Base-by-base conservation (phyloP, 257 asterid species). In the Cinchona pubescens region DNA sequence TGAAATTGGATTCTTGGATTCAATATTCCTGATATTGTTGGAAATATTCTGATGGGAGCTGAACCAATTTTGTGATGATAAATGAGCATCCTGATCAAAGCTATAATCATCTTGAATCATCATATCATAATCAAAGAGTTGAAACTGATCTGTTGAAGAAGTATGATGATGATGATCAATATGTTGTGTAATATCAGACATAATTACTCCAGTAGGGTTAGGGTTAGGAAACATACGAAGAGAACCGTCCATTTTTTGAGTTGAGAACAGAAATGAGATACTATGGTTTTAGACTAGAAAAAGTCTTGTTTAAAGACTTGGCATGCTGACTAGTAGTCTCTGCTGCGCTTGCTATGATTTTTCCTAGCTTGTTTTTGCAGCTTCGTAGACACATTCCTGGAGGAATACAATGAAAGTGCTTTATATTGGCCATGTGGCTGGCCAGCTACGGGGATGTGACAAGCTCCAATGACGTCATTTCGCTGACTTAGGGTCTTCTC, bases 381-480 rank as follows among this genome's bases (percentile, higher is more conserved):
- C 43, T 80, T 80, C 76, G 35, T 67, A 18, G 29, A 38, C 75
- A 14, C 48, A 76, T 76, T 76, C 83, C 53, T 65, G 71, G 72
- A 43, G 77, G 51, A 1, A 43, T 42, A 64, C 67, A 27, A 56
- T 40, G 81, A 76, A 72, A 75, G 75, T 80, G 75, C 78, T 76
- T 13, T 32, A 1, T 32, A 8, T 37, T 60, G 12, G 32, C 13
- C 13, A 25, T 27, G 13, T 34, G 49, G 71, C 43, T 32, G 63
- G 53, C 19, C 25, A 0, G 21, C 19, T 56, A 4, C n/a, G 14
- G 62, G 14, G 62, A 48, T 30, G n/a, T 67, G 32, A 14, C 46
- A 27, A 21, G n/a, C n/a, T 5, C 3, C 7, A 7, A 23, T 62
- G 56, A 62, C 8, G 76, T 77, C 76, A 77, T 77, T 9, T 0